Evolutionary conservation across 2,329 filamentous ascomycete species (phyloP).

Genomic region (Botrytis tulipae): DNA sequence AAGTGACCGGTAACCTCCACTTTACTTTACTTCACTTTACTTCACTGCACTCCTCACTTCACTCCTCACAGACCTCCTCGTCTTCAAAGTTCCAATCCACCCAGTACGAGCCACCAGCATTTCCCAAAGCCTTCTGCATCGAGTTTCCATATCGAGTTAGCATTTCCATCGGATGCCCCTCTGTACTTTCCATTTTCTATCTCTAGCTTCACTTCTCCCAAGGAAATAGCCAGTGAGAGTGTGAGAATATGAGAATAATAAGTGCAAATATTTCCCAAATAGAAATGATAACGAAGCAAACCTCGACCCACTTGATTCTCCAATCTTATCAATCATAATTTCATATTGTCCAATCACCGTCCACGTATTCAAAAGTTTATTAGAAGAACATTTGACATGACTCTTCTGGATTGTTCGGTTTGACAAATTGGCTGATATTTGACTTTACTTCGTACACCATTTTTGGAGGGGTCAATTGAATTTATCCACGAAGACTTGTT

Average conservation of each 20-base stretch:
- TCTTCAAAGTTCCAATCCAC: not conserved
- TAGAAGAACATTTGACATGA: not conserved
- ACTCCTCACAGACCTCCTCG: not conserved
- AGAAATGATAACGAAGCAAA: slow-evolving; percentile 1
- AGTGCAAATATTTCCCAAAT: not conserved
- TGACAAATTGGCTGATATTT: slow-evolving; percentile 3
- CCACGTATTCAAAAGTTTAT: not conserved
- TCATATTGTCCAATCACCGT: not conserved
- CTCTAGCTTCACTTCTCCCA: not conserved
- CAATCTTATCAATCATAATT: slow-evolving; percentile 6
- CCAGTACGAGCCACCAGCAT: not conserved
- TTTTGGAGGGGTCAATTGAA: not conserved
- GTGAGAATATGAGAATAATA: not conserved
- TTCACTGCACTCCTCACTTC: not conserved
- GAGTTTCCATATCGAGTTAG: slow-evolving; percentile 2
- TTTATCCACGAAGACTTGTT: not conserved
- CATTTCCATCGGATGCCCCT: not conserved
- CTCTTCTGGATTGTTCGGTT: slow-evolving; percentile 10
- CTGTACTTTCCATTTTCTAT: not conserved
- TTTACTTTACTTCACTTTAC: not conserved
- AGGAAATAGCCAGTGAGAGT: not conserved
- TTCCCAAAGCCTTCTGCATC: not conserved
- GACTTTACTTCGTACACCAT: not conserved
- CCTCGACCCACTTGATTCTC: not conserved
- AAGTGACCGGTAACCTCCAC: not conserved